phyloP scores from a whole-genome alignment of 306 rosid species.

The Hippophae tibetana region DNA sequence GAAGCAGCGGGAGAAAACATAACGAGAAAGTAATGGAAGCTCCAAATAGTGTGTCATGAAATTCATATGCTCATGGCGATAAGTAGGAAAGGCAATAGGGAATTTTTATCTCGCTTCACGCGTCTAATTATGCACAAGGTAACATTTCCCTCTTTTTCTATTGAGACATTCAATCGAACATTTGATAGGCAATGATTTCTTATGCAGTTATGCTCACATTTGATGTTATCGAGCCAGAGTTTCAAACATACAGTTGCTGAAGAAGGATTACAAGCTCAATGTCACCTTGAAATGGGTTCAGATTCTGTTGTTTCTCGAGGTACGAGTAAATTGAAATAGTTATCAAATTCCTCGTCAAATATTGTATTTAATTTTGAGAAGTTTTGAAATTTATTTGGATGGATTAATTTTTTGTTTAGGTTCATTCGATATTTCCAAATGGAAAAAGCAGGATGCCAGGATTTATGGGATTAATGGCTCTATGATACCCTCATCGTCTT shows the following conservation, averaged over 20 bases:
- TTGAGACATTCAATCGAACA: no score
- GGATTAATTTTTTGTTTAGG: conserved; percentile 7
- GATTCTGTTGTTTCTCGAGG: conserved; percentile 14
- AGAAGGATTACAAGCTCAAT: conserved; percentile 8
- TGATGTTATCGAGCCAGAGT: conserved; percentile 14
- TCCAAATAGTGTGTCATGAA: no score
- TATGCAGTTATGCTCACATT: no score
- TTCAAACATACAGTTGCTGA: conserved; percentile 17
- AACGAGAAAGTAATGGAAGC: no score
- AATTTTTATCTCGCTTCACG: no score
- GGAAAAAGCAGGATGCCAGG: conserved; percentile 29
- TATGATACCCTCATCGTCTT: conserved; percentile 22
- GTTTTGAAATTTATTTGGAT: background rate
- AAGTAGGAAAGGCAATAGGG: no score
- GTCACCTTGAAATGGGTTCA: conserved; percentile 14
- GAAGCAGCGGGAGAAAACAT: no score
- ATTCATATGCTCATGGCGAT: no score
- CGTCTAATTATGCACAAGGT: no score
- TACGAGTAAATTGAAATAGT: background rate
- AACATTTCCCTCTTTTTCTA: no score
- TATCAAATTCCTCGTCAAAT: background rate
- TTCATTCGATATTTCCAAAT: conserved; percentile 23
- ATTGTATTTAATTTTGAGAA: background rate
- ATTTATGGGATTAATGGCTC: conserved; percentile 21
- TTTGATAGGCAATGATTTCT: no score